Evolutionary conservation across 371 early-diverging fungal genomes (phyloP).

Genomic region (Dichotomocladium elegans): DNA sequence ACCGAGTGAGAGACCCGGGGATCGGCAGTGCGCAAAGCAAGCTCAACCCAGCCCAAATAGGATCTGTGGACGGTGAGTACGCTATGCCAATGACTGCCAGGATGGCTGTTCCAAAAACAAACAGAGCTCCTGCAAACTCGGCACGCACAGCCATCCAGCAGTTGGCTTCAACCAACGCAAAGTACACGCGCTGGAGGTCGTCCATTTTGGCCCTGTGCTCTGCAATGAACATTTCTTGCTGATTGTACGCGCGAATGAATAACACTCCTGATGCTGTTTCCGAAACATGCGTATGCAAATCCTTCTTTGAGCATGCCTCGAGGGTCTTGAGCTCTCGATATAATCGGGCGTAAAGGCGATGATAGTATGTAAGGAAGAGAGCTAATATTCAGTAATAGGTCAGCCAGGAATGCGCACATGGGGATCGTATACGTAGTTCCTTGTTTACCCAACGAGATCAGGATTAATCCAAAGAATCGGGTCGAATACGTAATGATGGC

Average conservation of each 20-base stretch:
- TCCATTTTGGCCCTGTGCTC: slow-evolving; percentile 73
- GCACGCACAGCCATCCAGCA: slow-evolving; percentile 92
- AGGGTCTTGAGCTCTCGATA: slow-evolving; percentile 76
- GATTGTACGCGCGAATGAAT: slow-evolving; percentile 80
- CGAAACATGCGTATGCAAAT: slow-evolving; percentile 78
- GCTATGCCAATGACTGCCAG: slow-evolving; percentile 59
- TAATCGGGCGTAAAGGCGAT: slow-evolving; percentile 65
- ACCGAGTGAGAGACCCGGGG: slow-evolving; percentile 82
- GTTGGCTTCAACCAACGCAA: slow-evolving; percentile 72
- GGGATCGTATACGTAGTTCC: neutral
- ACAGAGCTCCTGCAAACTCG: slow-evolving; percentile 66
- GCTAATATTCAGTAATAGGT: slow-evolving; percentile 4
- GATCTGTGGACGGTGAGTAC: slow-evolving; percentile 45
- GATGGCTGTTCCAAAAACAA: slow-evolving; percentile 61
- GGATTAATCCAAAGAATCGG: slow-evolving; percentile 52
- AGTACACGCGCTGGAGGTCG: slow-evolving; percentile 74
- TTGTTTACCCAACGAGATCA: slow-evolving; percentile 48
- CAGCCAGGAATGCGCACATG: neutral
- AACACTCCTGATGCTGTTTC: slow-evolving; percentile 69
- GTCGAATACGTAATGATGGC: slow-evolving; percentile 59
- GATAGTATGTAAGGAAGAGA: slow-evolving; percentile 59
- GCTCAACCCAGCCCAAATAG: slow-evolving; percentile 79
- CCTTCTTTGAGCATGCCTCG: slow-evolving; percentile 76
- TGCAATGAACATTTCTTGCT: slow-evolving; percentile 63
- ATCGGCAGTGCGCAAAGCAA: slow-evolving; percentile 82